Evolutionary conservation across 1,139 yeast genomes (phyloP).

Genomic region (Pichia sp.): DNA sequence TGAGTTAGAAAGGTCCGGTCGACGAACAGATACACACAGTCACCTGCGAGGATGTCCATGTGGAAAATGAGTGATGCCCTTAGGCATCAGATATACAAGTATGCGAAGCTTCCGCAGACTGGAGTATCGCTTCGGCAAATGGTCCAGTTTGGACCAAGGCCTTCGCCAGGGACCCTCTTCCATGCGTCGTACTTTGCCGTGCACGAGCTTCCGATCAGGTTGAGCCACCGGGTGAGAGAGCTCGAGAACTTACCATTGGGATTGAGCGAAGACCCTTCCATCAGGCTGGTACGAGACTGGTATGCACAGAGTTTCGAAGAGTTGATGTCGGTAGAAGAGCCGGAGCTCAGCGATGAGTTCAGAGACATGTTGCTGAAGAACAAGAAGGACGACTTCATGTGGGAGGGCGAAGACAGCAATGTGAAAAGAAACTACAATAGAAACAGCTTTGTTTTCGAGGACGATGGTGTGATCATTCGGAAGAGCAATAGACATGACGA

Average conservation of each 20-base stretch:
- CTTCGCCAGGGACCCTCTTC: conserved; percentile 73
- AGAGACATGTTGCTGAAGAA: conserved; percentile 11
- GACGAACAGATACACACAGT: background rate
- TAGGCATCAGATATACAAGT: conserved; percentile 36
- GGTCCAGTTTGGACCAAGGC: conserved; percentile 87
- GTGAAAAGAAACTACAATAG: background rate
- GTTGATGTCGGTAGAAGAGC: conserved; percentile 54
- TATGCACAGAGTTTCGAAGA: conserved; percentile 90
- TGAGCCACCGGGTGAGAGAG: conserved; percentile 83
- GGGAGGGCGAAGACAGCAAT: conserved; percentile 3
- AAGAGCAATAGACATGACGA: conserved; percentile 10
- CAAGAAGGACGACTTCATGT: conserved; percentile 8
- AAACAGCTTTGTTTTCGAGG: conserved; percentile 30
- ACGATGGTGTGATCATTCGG: conserved; percentile 50
- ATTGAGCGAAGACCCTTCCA: conserved; percentile 66
- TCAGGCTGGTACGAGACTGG: conserved; percentile 78
- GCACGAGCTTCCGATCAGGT: conserved; percentile 80
- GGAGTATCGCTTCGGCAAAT: conserved; percentile 81
- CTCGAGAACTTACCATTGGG: conserved; percentile 77
- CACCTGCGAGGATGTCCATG: conserved; percentile 13
- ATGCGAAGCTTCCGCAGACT: conserved; percentile 76
- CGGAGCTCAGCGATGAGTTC: conserved; percentile 33
- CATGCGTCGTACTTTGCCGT: conserved; percentile 82
- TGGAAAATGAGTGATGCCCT: conserved; percentile 31
- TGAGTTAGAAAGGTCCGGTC: too few relatives aligned